These are phyloP conservation scores for Candida cerambycidarum DNA, from an alignment of 805 yeast genomes.

Conservation along the genomic window DNA sequence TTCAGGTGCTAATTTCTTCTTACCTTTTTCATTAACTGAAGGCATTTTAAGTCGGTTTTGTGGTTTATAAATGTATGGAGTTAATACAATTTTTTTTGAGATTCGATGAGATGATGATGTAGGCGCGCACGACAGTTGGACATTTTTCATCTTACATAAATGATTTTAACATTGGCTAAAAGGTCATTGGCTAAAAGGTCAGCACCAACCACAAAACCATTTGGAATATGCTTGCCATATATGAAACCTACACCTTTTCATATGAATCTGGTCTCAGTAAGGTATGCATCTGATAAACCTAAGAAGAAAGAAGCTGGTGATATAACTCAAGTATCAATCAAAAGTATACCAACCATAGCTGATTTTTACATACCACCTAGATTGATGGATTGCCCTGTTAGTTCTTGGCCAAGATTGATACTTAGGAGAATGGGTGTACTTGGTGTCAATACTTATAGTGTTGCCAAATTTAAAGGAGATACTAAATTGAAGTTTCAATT, in stretches of 20 bases:
- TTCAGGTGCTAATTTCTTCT: constrained; percentile 76
- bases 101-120: background rate
- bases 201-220: background rate
- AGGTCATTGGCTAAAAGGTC: background rate
- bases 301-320: constrained; percentile 23
- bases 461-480: constrained; percentile 46
- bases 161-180: background rate
- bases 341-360: constrained; percentile 40
- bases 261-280: background rate
- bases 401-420: constrained; percentile 45
- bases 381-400: constrained; percentile 24
- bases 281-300: constrained; percentile 8
- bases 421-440: constrained; percentile 64
- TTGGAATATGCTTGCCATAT: background rate
- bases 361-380: constrained; percentile 45
- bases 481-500: constrained; percentile 48
- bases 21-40: constrained; percentile 29
- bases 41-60: constrained; percentile 25
- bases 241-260: too few species aligned
- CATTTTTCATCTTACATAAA: constrained; percentile 5
- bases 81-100: background rate
- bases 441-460: constrained; percentile 62
- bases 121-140: background rate
- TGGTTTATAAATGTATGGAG: background rate
- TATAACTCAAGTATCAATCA: constrained; percentile 38